phyloP scores from a whole-genome alignment of 1,284 basidiomycete species.

The Tylopilus orsonianus region DNA sequence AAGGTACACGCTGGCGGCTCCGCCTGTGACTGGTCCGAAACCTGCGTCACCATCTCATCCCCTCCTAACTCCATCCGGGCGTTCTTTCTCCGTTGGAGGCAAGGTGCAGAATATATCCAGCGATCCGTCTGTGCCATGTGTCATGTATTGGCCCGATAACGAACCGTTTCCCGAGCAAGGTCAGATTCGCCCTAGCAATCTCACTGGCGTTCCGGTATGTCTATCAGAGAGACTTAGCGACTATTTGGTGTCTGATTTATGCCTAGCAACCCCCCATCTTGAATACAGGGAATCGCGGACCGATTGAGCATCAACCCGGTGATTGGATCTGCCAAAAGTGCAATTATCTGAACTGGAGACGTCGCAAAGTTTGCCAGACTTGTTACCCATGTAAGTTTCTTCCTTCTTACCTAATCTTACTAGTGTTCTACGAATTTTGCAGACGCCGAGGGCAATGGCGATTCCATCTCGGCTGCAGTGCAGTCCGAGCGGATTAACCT shows the following conservation, averaged over 20 bases:
- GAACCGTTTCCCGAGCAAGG: slow-evolving; percentile 74
- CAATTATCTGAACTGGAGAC: slow-evolving; percentile 82
- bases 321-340: slow-evolving; percentile 87
- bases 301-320: slow-evolving; percentile 84
- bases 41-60: slow-evolving; percentile 49
- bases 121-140: slow-evolving; percentile 67
- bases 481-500: slow-evolving; percentile 80
- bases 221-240: background rate
- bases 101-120: slow-evolving; percentile 73
- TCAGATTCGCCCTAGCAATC: slow-evolving; percentile 64
- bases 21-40: slow-evolving; percentile 24
- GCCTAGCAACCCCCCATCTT: slow-evolving; percentile 76
- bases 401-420: slow-evolving; percentile 1
- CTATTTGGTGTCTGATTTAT: slow-evolving; percentile 1
- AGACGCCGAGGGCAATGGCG: slow-evolving; percentile 83
- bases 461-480: slow-evolving; percentile 76
- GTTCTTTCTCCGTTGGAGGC: slow-evolving; percentile 69
- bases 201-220: slow-evolving; percentile 56
- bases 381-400: slow-evolving; percentile 68
- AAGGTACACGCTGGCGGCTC: slow-evolving; percentile 19
- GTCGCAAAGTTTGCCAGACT: slow-evolving; percentile 85
- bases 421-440: slow-evolving; percentile 10
- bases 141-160: slow-evolving; percentile 87
- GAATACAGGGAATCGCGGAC: slow-evolving; percentile 86
- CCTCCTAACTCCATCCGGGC: slow-evolving; percentile 75